Evolutionary conservation across 208 protist species (phyloP), one percentile per base, ranked within the genome.

Genomic region (Blechomonas ayalai): DNA sequence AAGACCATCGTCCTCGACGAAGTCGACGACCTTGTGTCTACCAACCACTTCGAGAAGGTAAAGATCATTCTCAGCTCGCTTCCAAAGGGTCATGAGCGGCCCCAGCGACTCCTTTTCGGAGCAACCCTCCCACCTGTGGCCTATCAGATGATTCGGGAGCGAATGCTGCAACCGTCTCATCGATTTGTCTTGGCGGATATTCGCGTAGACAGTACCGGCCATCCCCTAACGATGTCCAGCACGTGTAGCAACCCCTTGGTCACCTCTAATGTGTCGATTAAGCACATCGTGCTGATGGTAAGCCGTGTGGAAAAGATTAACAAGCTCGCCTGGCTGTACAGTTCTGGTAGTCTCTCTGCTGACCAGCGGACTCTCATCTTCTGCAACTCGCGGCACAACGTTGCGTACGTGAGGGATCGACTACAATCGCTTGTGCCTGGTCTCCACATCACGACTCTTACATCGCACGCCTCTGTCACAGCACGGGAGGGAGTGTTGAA

Each of bases 321-420:
- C 45, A 82, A 79, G 34, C 59, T 93, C 0, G 64, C 55, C 15
- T 80, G 65, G 67, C 61, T 93, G 2, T 93, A 86, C 54, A 50
- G 69, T 33, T 73, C 58, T 0, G 81, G 78, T 7, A 71, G 73
- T 26, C 58, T 93, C n/a, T 52, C 40, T 18, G 9, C 33, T 0
- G 73, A 84, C 40, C 74, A 92, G 56, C 72, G 79, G 18, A 77
- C 70, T 4, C 46, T 93, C 29, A 79, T 93, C 39, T 93, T 93
- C 34, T 93, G 85, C 53, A 93, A 93, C 59, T 78, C 73, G 2
- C 81, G 78, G 25, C 60, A 88, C 51, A 93, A 90, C 56, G 80
- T 93, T 25, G 71, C 65, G 12, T 89, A 79, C 56, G 74, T 92
- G 12, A 41, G 60, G 33, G 77, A 85, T 27, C 67, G 63, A 24